Evolutionary conservation across 2,329 filamentous ascomycete species (phyloP), one percentile per base, ranked within the genome.

Genomic region (Gaeumannomyces tritici): DNA sequence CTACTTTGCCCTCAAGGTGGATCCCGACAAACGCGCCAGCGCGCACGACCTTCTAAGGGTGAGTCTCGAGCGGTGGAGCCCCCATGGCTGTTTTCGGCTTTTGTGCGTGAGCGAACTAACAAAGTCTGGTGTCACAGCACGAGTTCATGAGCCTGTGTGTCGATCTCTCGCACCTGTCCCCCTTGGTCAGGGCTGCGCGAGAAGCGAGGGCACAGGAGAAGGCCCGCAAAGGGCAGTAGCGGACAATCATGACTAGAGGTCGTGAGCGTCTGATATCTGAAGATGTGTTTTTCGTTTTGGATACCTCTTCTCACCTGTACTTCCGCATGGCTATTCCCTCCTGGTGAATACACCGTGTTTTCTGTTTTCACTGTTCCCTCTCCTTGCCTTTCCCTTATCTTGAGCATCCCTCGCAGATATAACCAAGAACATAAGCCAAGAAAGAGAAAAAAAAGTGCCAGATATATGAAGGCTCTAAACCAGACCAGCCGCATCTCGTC

Each of bases 1-100:
- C 66, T 87, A 90, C 70, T 92, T 96, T 75, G 93, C 95, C 7
- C 82, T 99, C 62, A 96, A 96, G 80, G 95, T 99, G 7, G 95
- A 98, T 72, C 93, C 95, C 1, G 95, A 98, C 77, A 96, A 96
- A 85, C 83, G 95, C 76, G 93, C 93, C 54, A 96, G 91, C 71
- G 95, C 95, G 47, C 91, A 96, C 76, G 93, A 98, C 79, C 78
- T 99, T 64, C 80, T 99, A 69, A 87, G 90, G 79, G 95, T 98
- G 83, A 78, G 89, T 80, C 54, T 7, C n/a, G 9, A 51, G 42
- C 42, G 21, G 21, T 1, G 21, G 8, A 51, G n/a, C 11, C 42
- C 42, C 27, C 7, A 65, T 77, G 74, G 72, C 77, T 31, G 26
- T 24, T 51, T 11, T 11, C 27, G 31, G 21, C 11, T 8, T 5